Conservation (phyloP, 371 early-diverging fungal genomes). For the Mortierella sp. region DNA sequence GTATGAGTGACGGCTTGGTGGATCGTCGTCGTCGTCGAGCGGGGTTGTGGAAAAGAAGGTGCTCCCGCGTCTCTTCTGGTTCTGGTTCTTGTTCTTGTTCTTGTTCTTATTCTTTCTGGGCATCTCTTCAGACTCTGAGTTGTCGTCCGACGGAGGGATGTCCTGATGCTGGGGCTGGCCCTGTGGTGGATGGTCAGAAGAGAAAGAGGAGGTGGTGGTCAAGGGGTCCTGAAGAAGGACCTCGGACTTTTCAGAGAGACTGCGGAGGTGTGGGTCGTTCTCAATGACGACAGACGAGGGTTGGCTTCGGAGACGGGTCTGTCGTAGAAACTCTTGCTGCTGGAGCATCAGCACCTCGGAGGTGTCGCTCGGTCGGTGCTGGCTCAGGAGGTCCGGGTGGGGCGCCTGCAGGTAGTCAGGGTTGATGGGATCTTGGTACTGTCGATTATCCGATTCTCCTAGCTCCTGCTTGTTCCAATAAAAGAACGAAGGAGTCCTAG, state of each 20-base stretch:
- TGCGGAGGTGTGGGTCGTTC: not conserved
- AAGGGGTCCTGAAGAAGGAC: not conserved
- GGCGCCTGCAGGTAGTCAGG: not conserved
- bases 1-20: slow-evolving; percentile 24
- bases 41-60: not conserved
- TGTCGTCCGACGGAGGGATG: no score
- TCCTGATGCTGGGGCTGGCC: no score
- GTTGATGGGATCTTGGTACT: not conserved
- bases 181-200: no score
- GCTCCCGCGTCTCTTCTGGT: not conserved
- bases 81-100: not conserved
- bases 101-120: not conserved
- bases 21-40: not conserved
- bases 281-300: not conserved
- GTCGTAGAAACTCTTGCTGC: slow-evolving; percentile 43
- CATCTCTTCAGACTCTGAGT: not conserved
- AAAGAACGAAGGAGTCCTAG: not conserved
- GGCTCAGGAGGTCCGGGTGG: not conserved
- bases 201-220: no score
- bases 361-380: slow-evolving; percentile 31
- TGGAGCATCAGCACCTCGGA: slow-evolving; percentile 36
- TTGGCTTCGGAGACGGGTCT: slow-evolving; percentile 29
- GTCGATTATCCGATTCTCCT: not conserved
- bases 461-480: not conserved
- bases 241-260: not conserved